phyloP scores from a whole-genome alignment of 768 basidiomycete genomes.

The Naganishia antarctica region DNA sequence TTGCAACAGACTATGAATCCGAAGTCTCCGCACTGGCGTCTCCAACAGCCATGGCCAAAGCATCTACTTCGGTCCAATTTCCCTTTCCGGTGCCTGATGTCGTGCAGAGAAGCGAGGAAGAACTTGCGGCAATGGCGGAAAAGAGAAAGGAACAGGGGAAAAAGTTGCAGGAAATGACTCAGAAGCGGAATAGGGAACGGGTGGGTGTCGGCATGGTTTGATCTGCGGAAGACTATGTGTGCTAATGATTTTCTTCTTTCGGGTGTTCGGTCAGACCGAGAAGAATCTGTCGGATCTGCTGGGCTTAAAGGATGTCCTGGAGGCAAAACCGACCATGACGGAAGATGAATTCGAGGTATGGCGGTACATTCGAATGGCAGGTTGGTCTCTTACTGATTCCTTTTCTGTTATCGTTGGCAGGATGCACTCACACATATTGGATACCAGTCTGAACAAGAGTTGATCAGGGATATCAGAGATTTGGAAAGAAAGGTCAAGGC shows the following conservation, averaged over 20 bases:
- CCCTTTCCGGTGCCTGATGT: constrained; percentile 61
- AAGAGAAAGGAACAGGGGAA: constrained; percentile 77
- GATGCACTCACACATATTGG: constrained; percentile 65
- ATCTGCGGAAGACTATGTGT: no score
- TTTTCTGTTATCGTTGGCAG: no score
- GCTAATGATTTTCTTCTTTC: no score
- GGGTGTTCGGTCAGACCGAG: constrained; percentile 10
- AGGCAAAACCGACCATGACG: constrained; percentile 58
- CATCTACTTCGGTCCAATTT: constrained; percentile 77
- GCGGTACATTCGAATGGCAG: no score
- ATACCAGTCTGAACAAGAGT: constrained; percentile 53
- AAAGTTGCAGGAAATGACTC: constrained; percentile 84
- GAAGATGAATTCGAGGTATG: constrained; percentile 67
- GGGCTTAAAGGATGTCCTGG: constrained; percentile 53
- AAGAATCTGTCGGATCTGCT: constrained; percentile 16
- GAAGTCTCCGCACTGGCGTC: constrained; percentile 65
- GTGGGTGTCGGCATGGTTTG: no score
- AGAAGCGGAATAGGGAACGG: constrained; percentile 78
- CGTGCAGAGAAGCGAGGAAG: constrained; percentile 88
- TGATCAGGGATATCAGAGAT: constrained; percentile 57
- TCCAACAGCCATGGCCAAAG: constrained; percentile 61
- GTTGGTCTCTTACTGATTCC: no score
- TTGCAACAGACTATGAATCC: constrained; percentile 68
- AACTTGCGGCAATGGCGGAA: constrained; percentile 70
- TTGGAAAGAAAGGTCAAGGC: constrained; percentile 63